Conservation (phyloP, 495 filamentous ascomycete genomes). For the Annulohypoxylon stygium region DNA sequence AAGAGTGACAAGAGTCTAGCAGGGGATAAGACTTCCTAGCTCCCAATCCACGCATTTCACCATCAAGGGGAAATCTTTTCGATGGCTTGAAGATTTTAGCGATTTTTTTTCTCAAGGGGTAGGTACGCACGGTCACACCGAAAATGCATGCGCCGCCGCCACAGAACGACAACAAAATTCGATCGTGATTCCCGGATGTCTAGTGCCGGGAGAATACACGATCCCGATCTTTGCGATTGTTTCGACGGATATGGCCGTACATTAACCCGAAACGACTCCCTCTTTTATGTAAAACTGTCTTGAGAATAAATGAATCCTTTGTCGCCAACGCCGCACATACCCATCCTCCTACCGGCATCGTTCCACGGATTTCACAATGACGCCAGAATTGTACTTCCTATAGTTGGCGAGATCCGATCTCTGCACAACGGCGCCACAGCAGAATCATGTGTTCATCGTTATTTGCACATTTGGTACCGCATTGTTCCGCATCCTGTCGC, state of each 20-base stretch:
- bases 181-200: slow-evolving; percentile 17
- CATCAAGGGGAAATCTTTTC: slow-evolving; percentile 15
- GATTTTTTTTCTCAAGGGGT: not conserved
- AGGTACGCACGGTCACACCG: not conserved
- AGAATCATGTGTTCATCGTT: not conserved
- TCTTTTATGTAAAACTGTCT: not conserved
- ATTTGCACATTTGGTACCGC: slow-evolving; percentile 10
- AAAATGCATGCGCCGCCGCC: slow-evolving; percentile 14
- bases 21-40: slow-evolving; percentile 20
- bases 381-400: not conserved
- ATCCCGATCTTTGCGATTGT: slow-evolving; percentile 11
- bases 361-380: not conserved
- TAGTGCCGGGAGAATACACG: slow-evolving; percentile 16
- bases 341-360: not conserved
- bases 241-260: slow-evolving; percentile 4
- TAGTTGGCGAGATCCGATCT: slow-evolving; percentile 21
- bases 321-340: not conserved
- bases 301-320: not conserved
- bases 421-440: slow-evolving; percentile 17
- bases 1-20: slow-evolving; percentile 9
- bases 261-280: not conserved
- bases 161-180: slow-evolving; percentile 1
- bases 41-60: slow-evolving; percentile 2
- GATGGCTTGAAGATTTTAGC: slow-evolving; percentile 3
- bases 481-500: not conserved